phyloP scores from a whole-genome alignment of 805 yeast species.

The Ascoidea rubescens region DNA sequence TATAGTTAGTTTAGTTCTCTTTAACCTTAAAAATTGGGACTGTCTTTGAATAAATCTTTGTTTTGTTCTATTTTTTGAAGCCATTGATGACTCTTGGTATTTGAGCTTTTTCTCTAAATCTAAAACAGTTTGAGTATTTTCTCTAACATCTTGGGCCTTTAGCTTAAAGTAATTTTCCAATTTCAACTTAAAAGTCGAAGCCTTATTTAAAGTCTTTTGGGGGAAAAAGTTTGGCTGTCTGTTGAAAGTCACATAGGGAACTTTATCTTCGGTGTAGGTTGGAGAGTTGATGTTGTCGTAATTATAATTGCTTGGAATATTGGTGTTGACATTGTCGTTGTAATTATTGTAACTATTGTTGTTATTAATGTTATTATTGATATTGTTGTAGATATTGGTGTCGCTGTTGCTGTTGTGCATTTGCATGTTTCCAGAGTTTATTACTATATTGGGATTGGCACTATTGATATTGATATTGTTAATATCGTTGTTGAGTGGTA shows the following conservation, averaged over 20 bases:
- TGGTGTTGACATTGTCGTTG: not conserved
- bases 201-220: constrained; percentile 66
- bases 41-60: constrained; percentile 79
- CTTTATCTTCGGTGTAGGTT: not conserved
- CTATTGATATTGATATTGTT: no score
- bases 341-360: no score
- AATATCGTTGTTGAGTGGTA: no score
- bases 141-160: constrained; percentile 84
- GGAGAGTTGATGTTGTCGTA: not conserved
- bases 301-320: not conserved
- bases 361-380: no score
- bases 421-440: no score
- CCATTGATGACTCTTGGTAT: constrained; percentile 65
- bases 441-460: no score
- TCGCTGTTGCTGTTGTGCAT: no score
- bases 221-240: constrained; percentile 71
- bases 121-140: constrained; percentile 83
- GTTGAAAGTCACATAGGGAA: constrained; percentile 50
- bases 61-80: constrained; percentile 70
- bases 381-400: no score
- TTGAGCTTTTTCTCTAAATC: constrained; percentile 65
- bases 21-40: constrained; percentile 68
- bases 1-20: constrained; percentile 71
- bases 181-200: constrained; percentile 70
- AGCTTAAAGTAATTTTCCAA: constrained; percentile 77